A percentile compares a stretch with the other conserved stretches of the same genome.
Evolutionary conservation across 257 asterid genomes (phyloP).

Genomic region (Scutellaria galericulata): DNA sequence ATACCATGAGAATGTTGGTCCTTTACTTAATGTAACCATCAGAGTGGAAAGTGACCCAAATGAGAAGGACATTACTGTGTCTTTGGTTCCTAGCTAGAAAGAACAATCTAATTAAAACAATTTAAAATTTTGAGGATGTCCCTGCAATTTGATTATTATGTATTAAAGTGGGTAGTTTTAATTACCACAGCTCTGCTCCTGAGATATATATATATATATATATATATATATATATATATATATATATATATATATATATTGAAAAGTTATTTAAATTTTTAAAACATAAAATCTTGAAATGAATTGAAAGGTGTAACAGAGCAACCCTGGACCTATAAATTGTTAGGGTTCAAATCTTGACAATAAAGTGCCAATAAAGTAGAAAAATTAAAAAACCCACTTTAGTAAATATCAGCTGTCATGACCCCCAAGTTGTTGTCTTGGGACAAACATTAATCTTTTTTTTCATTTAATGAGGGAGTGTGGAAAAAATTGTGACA

Average conservation of each 20-base stretch:
- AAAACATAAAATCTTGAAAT: not conserved
- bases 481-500: conserved; percentile 13
- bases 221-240: no score
- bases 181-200: conserved; percentile 31
- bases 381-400: conserved; percentile 30
- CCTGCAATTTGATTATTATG: conserved; percentile 30
- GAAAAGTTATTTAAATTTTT: not conserved
- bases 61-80: conserved; percentile 72
- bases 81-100: conserved; percentile 33
- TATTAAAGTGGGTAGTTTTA: not conserved
- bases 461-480: conserved; percentile 5
- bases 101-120: conserved; percentile 34
- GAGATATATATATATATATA: not conserved
- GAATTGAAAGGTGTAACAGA: not conserved
- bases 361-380: conserved; percentile 37
- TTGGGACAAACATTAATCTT: conserved; percentile 18
- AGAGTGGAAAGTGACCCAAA: conserved; percentile 73
- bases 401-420: conserved; percentile 36
- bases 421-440: conserved; percentile 21
- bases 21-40: conserved; percentile 59
- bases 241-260: not conserved
- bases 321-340: conserved; percentile 33
- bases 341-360: conserved; percentile 37
- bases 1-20: conserved; percentile 95
- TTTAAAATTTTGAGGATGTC: conserved; percentile 28